Base-by-base conservation (phyloP, 1,139 yeast genomes). In the Sugiyamaella japonica region DNA sequence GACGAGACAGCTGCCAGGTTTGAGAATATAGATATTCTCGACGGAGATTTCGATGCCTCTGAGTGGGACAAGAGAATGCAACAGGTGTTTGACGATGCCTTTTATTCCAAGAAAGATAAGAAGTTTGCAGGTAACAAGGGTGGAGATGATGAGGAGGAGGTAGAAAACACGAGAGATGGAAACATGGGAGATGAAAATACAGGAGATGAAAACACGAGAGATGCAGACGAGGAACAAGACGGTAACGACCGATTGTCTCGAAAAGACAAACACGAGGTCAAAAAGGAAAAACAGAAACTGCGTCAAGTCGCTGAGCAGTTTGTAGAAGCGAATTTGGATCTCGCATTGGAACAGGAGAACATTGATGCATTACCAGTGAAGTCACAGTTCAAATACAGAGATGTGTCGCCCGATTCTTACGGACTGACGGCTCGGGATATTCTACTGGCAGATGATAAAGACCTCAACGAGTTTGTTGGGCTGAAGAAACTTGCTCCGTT, bases 401-500 rank as follows among this genome's bases (percentile, higher is more conserved):
- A 90, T 64, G 98, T 93, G 2, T 90, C 96, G 0, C 98, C 99
- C 2, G 99, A 95, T 66, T 74, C 91, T 9, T 95, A 82, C 73
- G 98, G 98, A 8, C 78, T 95, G 54, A 79, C 89, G 0, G 80
- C 95, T 0, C 79, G 95, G 58, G 99, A 95, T 65, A 93, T 95
- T 51, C 76, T 95, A 53, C 73, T 89, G 57, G 99, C 99, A 8
- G 95, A 88, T 66, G 99, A 95, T 68, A 78, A 80, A 58, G 88
- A 86, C 53, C 78, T 95, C 70, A 93, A 93, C 71, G 84, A 82
- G 55, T 90, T 77, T 66, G 85, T 89, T 59, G 95, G 97, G 12
- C 75, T 95, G 63, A 93, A 93, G 75, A 91, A 91, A 70, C 83
- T 93, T 64, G 98, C 98, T 0, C 93, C 98, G 28, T 95, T 88